A percentile compares a stretch with the other conserved stretches of the same genome.
Evolutionary conservation across 345 rosid genomes (phyloP).

Genomic region (Erysimum cheiranthoides): DNA sequence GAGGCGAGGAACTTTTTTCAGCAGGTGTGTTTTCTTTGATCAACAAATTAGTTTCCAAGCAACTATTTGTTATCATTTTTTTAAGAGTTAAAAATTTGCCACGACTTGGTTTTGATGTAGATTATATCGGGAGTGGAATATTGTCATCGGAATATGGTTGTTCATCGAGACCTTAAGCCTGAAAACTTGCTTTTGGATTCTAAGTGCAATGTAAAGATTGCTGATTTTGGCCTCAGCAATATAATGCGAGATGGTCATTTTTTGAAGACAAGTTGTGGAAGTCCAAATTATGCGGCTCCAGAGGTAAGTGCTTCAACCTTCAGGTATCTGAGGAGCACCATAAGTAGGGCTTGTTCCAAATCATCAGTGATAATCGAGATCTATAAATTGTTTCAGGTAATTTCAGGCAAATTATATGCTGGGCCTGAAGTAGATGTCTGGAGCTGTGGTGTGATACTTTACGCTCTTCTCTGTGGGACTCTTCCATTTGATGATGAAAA

Average conservation of each 20-base stretch:
- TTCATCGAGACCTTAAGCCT: conserved; percentile 96
- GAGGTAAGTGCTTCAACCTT: conserved; percentile 43
- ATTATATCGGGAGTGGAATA: conserved; percentile 92
- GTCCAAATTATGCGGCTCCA: conserved; percentile 99
- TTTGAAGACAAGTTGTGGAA: conserved; percentile 93
- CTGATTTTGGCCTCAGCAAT: conserved; percentile 98
- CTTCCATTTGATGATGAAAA: conserved; percentile 97
- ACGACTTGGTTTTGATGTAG: conserved; percentile 53
- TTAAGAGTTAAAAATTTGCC: not conserved
- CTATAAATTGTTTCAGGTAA: conserved; percentile 58
- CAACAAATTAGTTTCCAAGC: conserved; percentile 19
- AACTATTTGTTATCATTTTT: not conserved
- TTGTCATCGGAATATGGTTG: conserved; percentile 93
- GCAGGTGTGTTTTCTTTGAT: conserved; percentile 62
- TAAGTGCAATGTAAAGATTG: conserved; percentile 88
- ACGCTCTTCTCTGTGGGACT: conserved; percentile 93
- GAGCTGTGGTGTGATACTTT: conserved; percentile 98
- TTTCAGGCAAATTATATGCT: conserved; percentile 85
- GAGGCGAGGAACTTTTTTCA: conserved; percentile 93
- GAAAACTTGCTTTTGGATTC: conserved; percentile 94
- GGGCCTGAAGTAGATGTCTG: conserved; percentile 99
- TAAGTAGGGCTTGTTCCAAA: conserved; percentile 4
- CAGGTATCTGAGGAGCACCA: conserved; percentile 7
- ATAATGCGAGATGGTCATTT: conserved; percentile 96
- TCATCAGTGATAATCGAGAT: not conserved